Evolutionary conservation across 495 filamentous ascomycete genomes (phyloP).

Genomic region (Xylaria venustula): DNA sequence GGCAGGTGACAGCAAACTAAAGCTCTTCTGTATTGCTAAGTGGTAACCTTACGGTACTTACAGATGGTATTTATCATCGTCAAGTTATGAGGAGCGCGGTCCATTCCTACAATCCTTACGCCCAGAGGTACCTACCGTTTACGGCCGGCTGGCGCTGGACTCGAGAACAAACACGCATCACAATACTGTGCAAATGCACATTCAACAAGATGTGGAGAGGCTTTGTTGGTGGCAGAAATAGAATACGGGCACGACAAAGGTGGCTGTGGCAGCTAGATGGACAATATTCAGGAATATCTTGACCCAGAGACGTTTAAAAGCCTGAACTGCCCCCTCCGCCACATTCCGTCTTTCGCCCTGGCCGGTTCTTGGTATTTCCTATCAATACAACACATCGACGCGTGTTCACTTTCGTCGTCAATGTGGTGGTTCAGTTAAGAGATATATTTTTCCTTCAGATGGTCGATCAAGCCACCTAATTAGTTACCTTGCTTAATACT

Average conservation of each 20-base stretch:
- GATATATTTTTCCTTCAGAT: too few relatives aligned
- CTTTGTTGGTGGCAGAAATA: background rate
- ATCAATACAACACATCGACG: too few relatives aligned
- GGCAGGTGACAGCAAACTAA: too few relatives aligned
- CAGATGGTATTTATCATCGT: background rate
- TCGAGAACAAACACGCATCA: too few relatives aligned
- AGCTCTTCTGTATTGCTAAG: background rate
- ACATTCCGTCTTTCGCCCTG: too few relatives aligned
- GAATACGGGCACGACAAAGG: background rate
- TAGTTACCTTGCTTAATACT: background rate
- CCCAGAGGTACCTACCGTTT: background rate
- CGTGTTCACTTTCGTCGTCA: too few relatives aligned
- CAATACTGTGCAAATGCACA: background rate
- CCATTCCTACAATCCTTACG: background rate
- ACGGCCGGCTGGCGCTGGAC: background rate
- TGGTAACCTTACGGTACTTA: background rate
- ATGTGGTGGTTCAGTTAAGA: too few relatives aligned
- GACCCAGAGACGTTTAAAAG: too few relatives aligned
- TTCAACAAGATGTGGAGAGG: background rate
- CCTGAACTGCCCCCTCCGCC: too few relatives aligned
- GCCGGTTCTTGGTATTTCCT: too few relatives aligned
- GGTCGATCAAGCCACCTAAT: too few relatives aligned
- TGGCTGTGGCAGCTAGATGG: conserved; percentile 1
- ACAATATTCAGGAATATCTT: background rate
- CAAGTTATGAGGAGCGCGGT: background rate